phyloP scores from a whole-genome alignment of 768 basidiomycete genomes.

The Rickenella mellea region DNA sequence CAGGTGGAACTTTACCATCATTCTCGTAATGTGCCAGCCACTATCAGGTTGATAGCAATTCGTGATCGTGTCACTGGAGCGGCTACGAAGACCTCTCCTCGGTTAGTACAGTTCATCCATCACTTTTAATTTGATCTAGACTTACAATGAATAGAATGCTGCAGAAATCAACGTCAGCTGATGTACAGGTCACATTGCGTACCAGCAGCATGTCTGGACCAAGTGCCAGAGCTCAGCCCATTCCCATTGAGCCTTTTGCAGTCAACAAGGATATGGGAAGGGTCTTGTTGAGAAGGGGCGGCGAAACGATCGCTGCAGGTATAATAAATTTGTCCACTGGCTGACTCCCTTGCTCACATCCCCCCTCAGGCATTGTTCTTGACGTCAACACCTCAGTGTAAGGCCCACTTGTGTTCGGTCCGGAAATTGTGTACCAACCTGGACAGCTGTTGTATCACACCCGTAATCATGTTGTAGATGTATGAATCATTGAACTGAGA shows the following conservation, averaged over 20 bases:
- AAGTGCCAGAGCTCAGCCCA: conserved; percentile 36
- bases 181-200: conserved; percentile 75
- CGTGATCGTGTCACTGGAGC: conserved; percentile 73
- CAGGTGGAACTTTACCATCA: conserved; percentile 94
- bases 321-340: conserved; percentile 7
- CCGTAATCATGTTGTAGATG: no score
- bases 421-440: no score
- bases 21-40: conserved; percentile 85
- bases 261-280: conserved; percentile 95
- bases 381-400: conserved; percentile 20
- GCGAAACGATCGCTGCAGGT: conserved; percentile 95
- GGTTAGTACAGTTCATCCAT: conserved; percentile 37
- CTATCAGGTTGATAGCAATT: conserved; percentile 69
- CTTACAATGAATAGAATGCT: conserved; percentile 48
- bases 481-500: no score
- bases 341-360: conserved; percentile 5
- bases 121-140: conserved; percentile 4
- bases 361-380: conserved; percentile 31
- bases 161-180: conserved; percentile 76
- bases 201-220: conserved; percentile 40
- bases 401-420: background rate
- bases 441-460: no score
- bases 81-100: conserved; percentile 68
- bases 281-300: conserved; percentile 75
- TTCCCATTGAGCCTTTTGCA: conserved; percentile 82